phyloP scores from a whole-genome alignment of 2,329 filamentous ascomycete genomes.

The Chaetomiaceae sp. region DNA sequence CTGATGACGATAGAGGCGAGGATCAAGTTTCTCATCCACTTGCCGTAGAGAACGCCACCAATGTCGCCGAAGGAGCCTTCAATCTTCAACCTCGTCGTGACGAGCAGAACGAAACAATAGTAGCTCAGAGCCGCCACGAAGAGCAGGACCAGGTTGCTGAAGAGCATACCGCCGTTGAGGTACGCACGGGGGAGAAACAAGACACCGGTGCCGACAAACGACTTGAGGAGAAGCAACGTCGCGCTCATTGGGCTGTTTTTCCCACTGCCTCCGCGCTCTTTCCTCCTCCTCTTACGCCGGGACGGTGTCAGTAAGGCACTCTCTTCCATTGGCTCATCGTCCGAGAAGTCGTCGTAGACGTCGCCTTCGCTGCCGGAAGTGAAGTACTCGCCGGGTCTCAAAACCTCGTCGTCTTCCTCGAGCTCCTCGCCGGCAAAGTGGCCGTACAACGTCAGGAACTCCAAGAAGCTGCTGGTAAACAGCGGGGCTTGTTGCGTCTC shows the following conservation, averaged over 20 bases:
- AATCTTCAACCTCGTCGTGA: slow-evolving; percentile 77
- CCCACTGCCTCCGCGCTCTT: slow-evolving; percentile 66
- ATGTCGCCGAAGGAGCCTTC: slow-evolving; percentile 98
- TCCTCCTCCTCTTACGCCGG: slow-evolving; percentile 68
- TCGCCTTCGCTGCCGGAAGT: slow-evolving; percentile 69
- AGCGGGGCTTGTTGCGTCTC: slow-evolving; percentile 55
- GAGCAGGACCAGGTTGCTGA: slow-evolving; percentile 88
- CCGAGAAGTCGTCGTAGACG: slow-evolving; percentile 53
- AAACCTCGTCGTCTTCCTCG: slow-evolving; percentile 89
- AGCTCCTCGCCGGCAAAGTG: slow-evolving; percentile 97
- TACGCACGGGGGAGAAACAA: slow-evolving; percentile 90
- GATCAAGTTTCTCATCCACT: slow-evolving; percentile 83
- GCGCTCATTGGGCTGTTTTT: slow-evolving; percentile 77
- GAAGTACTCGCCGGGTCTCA: slow-evolving; percentile 88
- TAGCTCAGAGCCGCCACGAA: slow-evolving; percentile 83
- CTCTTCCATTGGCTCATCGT: slow-evolving; percentile 80
- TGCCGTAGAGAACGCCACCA: slow-evolving; percentile 85
- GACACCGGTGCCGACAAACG: slow-evolving; percentile 94
- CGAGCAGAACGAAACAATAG: slow-evolving; percentile 94
- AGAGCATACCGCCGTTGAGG: slow-evolving; percentile 94
- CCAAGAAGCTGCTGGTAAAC: slow-evolving; percentile 88
- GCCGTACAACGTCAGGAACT: slow-evolving; percentile 91
- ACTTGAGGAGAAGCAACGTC: slow-evolving; percentile 84
- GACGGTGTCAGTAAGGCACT: slow-evolving; percentile 78
- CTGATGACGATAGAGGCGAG: slow-evolving; percentile 89